phyloP scores from a whole-genome alignment of 306 rosid genomes.

The Macrotyloma uniflorum region DNA sequence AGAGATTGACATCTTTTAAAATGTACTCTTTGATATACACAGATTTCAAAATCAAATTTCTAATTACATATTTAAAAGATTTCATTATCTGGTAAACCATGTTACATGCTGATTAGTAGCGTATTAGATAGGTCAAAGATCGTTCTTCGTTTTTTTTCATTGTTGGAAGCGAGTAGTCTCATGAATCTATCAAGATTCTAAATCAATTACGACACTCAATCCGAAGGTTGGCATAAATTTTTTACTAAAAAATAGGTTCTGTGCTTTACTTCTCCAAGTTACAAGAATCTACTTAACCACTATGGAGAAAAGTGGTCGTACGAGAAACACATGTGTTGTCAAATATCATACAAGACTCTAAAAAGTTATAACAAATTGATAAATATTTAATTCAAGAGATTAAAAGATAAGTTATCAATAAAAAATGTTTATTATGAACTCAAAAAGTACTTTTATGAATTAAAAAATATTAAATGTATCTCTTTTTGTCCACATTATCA shows the following conservation, averaged over 20 bases:
- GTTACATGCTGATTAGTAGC: not conserved
- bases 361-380: not conserved
- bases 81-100: not conserved
- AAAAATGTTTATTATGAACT: not conserved
- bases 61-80: too few species aligned
- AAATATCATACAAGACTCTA: not conserved
- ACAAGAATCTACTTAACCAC: not conserved
- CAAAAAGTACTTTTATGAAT: not conserved
- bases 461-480: too few species aligned
- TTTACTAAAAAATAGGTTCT: not conserved
- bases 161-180: not conserved
- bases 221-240: not conserved
- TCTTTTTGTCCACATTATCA: too few species aligned
- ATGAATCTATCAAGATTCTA: not conserved
- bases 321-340: not conserved
- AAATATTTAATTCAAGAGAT: too few species aligned
- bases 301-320: not conserved
- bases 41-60: too few species aligned
- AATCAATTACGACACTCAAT: not conserved
- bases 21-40: too few species aligned
- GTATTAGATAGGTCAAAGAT: too few species aligned
- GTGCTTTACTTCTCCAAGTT: not conserved
- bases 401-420: not conserved
- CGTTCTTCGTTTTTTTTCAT: too few species aligned
- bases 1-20: too few species aligned